These are phyloP conservation scores for Entomortierella chlamydospora DNA, from an alignment of 192 early-diverging fungal genomes.

Conservation along the genomic window DNA sequence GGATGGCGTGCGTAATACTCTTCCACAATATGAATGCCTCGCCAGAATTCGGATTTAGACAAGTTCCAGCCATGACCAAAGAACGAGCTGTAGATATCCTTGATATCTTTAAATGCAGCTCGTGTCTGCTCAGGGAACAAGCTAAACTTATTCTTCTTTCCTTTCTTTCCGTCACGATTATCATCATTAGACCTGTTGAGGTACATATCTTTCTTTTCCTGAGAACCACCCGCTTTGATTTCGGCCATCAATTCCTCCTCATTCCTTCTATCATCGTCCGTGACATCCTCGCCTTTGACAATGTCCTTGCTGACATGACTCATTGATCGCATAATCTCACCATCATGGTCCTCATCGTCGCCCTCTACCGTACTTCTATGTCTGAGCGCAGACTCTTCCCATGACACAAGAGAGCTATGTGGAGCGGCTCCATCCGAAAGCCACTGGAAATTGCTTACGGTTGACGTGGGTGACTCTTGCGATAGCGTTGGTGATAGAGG, in stretches of 20 bases:
- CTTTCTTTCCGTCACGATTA: constrained; percentile 4
- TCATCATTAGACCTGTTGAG: constrained; percentile 19
- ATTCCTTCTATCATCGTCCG: constrained; percentile 23
- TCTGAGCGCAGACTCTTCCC: constrained; percentile 21
- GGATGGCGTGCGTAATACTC: constrained; percentile 45
- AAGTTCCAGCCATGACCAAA: constrained; percentile 59
- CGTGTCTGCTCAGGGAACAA: constrained; percentile 51
- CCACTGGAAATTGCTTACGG: constrained; percentile 19
- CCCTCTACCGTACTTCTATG: constrained; percentile 2
- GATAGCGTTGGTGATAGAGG: constrained; percentile 31
- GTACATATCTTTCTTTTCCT: constrained; percentile 42
- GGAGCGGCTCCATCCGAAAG: constrained; percentile 11
- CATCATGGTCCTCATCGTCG: constrained; percentile 23
- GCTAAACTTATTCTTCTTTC: constrained; percentile 39
- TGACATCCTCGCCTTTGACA: constrained; percentile 38
- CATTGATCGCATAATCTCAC: not conserved
- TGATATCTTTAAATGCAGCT: constrained; percentile 56
- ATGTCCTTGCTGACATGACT: not conserved
- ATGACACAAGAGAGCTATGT: constrained; percentile 5
- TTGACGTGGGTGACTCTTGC: constrained; percentile 12
- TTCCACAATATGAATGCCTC: constrained; percentile 53
- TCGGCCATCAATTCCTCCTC: constrained; percentile 49
- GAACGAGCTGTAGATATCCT: constrained; percentile 53
- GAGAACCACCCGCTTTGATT: constrained; percentile 40
- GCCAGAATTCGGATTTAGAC: constrained; percentile 49